Evolutionary conservation across 768 basidiomycete species (phyloP), one percentile per base, ranked within the genome.

Genomic region (Rickenella mellea): DNA sequence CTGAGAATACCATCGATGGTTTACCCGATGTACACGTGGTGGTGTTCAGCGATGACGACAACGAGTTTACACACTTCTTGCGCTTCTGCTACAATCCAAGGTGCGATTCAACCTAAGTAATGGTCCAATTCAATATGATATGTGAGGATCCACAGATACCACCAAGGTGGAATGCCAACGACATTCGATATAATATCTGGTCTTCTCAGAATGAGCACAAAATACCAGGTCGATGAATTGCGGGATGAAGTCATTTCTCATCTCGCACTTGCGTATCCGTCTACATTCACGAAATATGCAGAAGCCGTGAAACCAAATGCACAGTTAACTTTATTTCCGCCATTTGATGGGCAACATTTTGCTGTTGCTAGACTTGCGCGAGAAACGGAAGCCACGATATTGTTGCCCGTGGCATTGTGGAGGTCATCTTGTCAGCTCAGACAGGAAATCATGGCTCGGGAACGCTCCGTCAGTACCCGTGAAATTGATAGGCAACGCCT

Each of bases 191-290:
- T 66, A 40, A 61, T 70, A 42, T 58, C 66, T 20, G 67, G 67
- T 1, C 62, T 69, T 33, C 55, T 70, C n/a, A 57, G 62, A 15
- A 61, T 70, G 31, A 66, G 65, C 52, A 68, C 68, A 2, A 70
- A 69, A 50, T 70, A 70, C 52, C 54, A 63, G 30, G 61, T 70
- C 55, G 46, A 49, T 19, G 49, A 55, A 20, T 51, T 67, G 25
- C 60, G 64, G n/a, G 50, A 57, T 28, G 67, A 67, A 38, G 66
- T 63, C 39, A 65, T 70, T 39, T 41, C 52, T 14, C 53, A 68
- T 39, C 63, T 70, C 6, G 59, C 60, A 22, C 58, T 60, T 28
- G 67, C 63, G 41, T 70, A 69, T 45, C 69, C 69, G 2, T 62
- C 65, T 0, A 65, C 66, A 0, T 57, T 70, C 21, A 35, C n/a